These are phyloP conservation scores for Sugiyamaella xylanicola DNA, from an alignment of 1,139 yeast species.

Conservation along the genomic window DNA sequence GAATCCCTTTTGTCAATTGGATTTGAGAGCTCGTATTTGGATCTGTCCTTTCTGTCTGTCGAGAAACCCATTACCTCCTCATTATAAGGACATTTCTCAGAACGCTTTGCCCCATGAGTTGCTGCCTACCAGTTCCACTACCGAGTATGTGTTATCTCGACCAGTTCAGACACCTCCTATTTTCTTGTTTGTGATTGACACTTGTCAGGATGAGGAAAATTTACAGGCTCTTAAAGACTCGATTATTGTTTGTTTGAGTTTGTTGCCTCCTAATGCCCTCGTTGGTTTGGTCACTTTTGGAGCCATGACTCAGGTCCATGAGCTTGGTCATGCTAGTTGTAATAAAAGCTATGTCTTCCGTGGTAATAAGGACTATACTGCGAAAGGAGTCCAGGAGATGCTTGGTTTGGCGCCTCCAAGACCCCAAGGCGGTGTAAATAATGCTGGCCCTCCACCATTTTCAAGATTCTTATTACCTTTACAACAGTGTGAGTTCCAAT, in stretches of 20 bases:
- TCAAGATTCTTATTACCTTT: slow-evolving; percentile 83
- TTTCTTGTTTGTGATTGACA: slow-evolving; percentile 84
- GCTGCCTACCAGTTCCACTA: slow-evolving; percentile 74
- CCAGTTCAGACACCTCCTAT: slow-evolving; percentile 94
- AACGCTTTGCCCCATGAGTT: slow-evolving; percentile 88
- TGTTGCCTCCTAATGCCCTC: slow-evolving; percentile 90
- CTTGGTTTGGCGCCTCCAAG: slow-evolving; percentile 53
- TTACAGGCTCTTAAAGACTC: slow-evolving; percentile 87
- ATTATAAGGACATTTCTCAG: slow-evolving; percentile 80
- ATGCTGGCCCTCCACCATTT: slow-evolving; percentile 46
- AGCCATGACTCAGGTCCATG: slow-evolving; percentile 93
- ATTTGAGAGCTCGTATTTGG: slow-evolving; percentile 82
- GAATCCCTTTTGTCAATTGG: slow-evolving; percentile 84
- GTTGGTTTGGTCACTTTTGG: slow-evolving; percentile 93
- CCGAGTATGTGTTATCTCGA: slow-evolving; percentile 86
- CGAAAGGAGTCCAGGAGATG: slow-evolving; percentile 75
- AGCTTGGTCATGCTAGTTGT: slow-evolving; percentile 76
- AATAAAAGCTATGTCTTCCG: slow-evolving; percentile 85
- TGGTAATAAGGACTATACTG: slow-evolving; percentile 85
- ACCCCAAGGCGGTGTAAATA: slow-evolving; percentile 39
- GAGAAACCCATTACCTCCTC: slow-evolving; percentile 86
- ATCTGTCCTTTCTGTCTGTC: slow-evolving; percentile 82
- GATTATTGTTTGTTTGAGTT: slow-evolving; percentile 73
- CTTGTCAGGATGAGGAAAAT: slow-evolving; percentile 94
- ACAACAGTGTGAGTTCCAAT: slow-evolving; percentile 82